phyloP scores from a whole-genome alignment of 1,139 yeast species.

The Zygoascus sp. region DNA sequence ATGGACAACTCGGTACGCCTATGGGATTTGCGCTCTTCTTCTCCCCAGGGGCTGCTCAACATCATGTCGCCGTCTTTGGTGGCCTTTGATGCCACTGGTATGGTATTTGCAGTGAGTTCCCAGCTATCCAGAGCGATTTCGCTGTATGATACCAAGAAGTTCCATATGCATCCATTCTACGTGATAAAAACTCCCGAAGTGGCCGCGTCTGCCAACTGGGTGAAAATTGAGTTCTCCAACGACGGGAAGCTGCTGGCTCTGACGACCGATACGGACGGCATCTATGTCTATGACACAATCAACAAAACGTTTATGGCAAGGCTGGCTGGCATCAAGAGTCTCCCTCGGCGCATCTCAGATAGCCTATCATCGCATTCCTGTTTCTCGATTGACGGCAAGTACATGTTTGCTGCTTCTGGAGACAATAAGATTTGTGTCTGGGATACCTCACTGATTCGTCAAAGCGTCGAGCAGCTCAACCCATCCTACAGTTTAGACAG shows the following conservation, averaged over 20 bases:
- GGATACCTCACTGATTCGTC: slow-evolving; percentile 39
- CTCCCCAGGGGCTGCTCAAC: slow-evolving; percentile 52
- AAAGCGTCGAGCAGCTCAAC: slow-evolving; percentile 16
- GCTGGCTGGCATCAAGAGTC: slow-evolving; percentile 43
- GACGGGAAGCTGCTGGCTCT: slow-evolving; percentile 72
- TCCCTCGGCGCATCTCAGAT: slow-evolving; percentile 29
- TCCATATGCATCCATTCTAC: slow-evolving; percentile 54
- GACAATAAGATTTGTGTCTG: slow-evolving; percentile 56
- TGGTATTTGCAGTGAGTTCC: slow-evolving; percentile 70
- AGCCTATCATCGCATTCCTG: slow-evolving; percentile 43
- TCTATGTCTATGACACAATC: slow-evolving; percentile 67
- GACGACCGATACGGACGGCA: slow-evolving; percentile 51
- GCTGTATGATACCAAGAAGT: slow-evolving; percentile 56
- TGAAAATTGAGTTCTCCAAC: slow-evolving; percentile 75
- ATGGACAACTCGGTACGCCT: slow-evolving; percentile 74
- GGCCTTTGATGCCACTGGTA: slow-evolving; percentile 80
- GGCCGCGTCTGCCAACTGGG: slow-evolving; percentile 45
- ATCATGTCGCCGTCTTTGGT: slow-evolving; percentile 53
- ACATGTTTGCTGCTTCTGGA: slow-evolving; percentile 58
- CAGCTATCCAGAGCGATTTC: slow-evolving; percentile 45
- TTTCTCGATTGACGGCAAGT: slow-evolving; percentile 79
- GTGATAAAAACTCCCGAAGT: slow-evolving; percentile 37
- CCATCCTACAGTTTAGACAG: slow-evolving; percentile 32
- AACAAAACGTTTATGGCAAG: slow-evolving; percentile 56
- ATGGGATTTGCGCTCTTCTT: slow-evolving; percentile 71